Percentiles rank a stretch among this genome's conserved stretches.
These are phyloP conservation scores for Penicillium subrubescens DNA, from an alignment of 495 filamentous ascomycete genomes.

Conservation along the genomic window DNA sequence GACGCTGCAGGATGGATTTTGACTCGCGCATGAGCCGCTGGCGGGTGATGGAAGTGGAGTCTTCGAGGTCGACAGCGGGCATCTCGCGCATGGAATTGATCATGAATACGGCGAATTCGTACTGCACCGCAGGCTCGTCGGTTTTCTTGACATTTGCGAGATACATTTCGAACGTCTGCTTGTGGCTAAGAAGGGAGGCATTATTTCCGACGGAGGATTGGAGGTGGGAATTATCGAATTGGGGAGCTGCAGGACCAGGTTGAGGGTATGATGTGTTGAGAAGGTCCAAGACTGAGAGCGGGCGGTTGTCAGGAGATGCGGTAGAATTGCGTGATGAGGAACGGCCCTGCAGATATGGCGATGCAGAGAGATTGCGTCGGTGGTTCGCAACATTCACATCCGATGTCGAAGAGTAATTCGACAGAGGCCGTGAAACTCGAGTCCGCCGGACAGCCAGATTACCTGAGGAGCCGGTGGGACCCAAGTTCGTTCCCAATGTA, in stretches of 20 bases:
- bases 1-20: conserved; percentile 79
- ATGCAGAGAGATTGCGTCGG: conserved; percentile 60
- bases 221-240: conserved; percentile 75
- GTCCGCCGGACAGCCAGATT: conserved; percentile 60
- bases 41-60: conserved; percentile 49
- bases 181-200: conserved; percentile 83
- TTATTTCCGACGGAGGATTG: conserved; percentile 79
- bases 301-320: conserved; percentile 72
- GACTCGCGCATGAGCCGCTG: conserved; percentile 83
- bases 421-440: conserved; percentile 65
- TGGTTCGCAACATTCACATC: conserved; percentile 55
- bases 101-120: conserved; percentile 94
- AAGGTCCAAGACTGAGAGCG: conserved; percentile 82
- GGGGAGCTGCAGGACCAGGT: conserved; percentile 71
- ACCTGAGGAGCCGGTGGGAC: conserved; percentile 42
- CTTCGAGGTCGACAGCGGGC: conserved; percentile 42
- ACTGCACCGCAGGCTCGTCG: conserved; percentile 82
- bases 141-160: conserved; percentile 95
- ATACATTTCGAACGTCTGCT: conserved; percentile 97
- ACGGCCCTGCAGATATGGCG: conserved; percentile 52
- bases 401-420: conserved; percentile 70
- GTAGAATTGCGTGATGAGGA: conserved; percentile 62
- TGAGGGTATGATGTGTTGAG: conserved; percentile 89
- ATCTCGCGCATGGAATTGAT: conserved; percentile 78
- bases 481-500: conserved; percentile 19